phyloP scores from a whole-genome alignment of 305 asterid genomes.

The Euphrasia arctica region DNA sequence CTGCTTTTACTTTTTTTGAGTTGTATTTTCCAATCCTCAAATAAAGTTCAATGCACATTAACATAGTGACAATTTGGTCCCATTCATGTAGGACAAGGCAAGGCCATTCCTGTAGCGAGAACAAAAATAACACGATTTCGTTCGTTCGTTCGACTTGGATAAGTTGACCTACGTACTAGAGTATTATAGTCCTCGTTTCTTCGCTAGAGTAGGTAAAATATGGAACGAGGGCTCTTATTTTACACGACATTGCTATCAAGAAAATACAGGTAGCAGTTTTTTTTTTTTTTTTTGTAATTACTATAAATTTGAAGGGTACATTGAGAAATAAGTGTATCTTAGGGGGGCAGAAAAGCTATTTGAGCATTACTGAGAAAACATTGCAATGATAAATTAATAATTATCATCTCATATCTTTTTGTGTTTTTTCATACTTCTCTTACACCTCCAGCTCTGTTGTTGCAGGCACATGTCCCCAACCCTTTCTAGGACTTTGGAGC shows the following conservation, averaged over 20 bases:
- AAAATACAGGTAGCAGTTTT: too few species aligned
- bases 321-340: too few species aligned
- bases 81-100: constrained; percentile 36
- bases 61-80: constrained; percentile 49
- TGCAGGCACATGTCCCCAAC: constrained; percentile 72
- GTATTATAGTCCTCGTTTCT: constrained; percentile 30
- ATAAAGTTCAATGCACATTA: constrained; percentile 55
- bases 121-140: background rate
- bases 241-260: too few species aligned
- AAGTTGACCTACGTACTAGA: constrained; percentile 23
- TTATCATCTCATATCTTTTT: constrained; percentile 11
- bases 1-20: constrained; percentile 71
- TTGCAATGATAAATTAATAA: constrained; percentile 78
- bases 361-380: constrained; percentile 50
- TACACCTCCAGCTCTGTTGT: constrained; percentile 46
- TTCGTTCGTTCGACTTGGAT: background rate
- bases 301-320: too few species aligned
- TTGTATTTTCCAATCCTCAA: constrained; percentile 80
- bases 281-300: too few species aligned
- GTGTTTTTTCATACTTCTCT: constrained; percentile 27
- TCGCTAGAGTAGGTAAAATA: too few species aligned
- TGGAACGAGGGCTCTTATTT: too few species aligned
- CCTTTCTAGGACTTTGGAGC: constrained; percentile 4
- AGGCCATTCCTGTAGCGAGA: too few species aligned
- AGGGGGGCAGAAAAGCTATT: constrained; percentile 6